Evolutionary conservation across 2,329 filamentous ascomycete species (phyloP).

Genomic region (Aspergillus luchuensis): DNA sequence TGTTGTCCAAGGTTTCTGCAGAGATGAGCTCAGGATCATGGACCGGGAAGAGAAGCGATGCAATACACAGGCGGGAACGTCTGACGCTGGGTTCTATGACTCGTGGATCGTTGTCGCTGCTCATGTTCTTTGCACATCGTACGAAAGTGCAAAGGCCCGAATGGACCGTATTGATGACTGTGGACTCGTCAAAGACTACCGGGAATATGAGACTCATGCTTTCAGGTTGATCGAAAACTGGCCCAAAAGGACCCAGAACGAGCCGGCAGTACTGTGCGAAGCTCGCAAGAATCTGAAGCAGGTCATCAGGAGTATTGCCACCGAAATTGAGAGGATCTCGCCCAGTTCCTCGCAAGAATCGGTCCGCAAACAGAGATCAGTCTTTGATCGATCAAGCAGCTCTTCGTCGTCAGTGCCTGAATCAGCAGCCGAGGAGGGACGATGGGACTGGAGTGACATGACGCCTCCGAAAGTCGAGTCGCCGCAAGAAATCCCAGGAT

Average conservation of each 20-base stretch:
- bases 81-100: conserved; percentile 40
- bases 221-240: conserved; percentile 44
- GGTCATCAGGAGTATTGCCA: conserved; percentile 40
- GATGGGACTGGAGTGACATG: conserved; percentile 35
- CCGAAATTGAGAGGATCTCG: conserved; percentile 46
- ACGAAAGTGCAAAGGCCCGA: conserved; percentile 42
- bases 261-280: conserved; percentile 35
- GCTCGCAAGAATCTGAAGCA: conserved; percentile 39
- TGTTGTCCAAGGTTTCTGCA: conserved; percentile 51
- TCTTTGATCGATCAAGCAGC: conserved; percentile 51
- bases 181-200: conserved; percentile 49
- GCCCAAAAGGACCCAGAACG: conserved; percentile 34
- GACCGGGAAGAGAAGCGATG: conserved; percentile 30
- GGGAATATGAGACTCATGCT: conserved; percentile 51
- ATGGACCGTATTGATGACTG: conserved; percentile 41
- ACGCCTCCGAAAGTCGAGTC: conserved; percentile 36
- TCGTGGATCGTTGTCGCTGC: conserved; percentile 48
- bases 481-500: conserved; percentile 32
- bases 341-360: conserved; percentile 46
- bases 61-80: conserved; percentile 7
- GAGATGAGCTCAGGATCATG: conserved; percentile 47
- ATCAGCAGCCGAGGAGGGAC: conserved; percentile 43
- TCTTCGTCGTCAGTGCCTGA: conserved; percentile 47
- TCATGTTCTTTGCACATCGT: conserved; percentile 46
- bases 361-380: conserved; percentile 42